Evolutionary conservation across 495 filamentous ascomycete genomes (phyloP), one percentile per base, ranked within the genome.

Genomic region (Astrocystis sublimbata): DNA sequence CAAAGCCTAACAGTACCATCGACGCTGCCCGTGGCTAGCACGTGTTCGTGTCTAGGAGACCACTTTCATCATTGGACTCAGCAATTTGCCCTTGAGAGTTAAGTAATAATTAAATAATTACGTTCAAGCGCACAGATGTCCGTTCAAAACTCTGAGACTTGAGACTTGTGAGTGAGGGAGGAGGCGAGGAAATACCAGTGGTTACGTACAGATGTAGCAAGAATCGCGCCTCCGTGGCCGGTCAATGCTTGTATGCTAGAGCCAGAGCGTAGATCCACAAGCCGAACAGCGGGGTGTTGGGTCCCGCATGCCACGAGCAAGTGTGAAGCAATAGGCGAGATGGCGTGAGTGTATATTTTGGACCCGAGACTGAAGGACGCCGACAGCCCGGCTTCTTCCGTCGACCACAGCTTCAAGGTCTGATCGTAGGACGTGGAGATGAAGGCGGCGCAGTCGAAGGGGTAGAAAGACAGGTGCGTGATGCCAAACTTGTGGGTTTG

Each of bases 391-490:
- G 91, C 74, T 62, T 82, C 78, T 38, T 86, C 81, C 0, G 91
- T 86, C 8, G 88, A 85, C 68, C 88, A 96, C 2, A 93, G 76
- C 71, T 93, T 93, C 33, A 97, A 79, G 3, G 87, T 90, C 60
- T 89, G 86, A 71, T 97, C 93, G 71, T 91, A 92, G 47, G 92
- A 91, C 10, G 88, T 88, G 1, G 90, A 90, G 10, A 96, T 78
- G 65, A 98, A 94, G 33, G 92, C 77, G 64, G 83, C 74, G 61
- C 88, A 75, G 77, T 93, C 93, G 66, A 94, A 94, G 3, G 93
- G 92, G 68, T 94, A 96, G 75, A 96, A 96, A 2, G 83, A 90
- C 40, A 96, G 75, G 36, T 92, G 88, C 2, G 92, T 96, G 54
- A 96, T 88, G 52, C 91, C 89, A 65, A 88, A 90, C 49, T 84